Percentiles rank a stretch among this genome's conserved stretches.
Evolutionary conservation across 1,284 basidiomycete species (phyloP).

Genomic region (Ceraceosorus guamensis): DNA sequence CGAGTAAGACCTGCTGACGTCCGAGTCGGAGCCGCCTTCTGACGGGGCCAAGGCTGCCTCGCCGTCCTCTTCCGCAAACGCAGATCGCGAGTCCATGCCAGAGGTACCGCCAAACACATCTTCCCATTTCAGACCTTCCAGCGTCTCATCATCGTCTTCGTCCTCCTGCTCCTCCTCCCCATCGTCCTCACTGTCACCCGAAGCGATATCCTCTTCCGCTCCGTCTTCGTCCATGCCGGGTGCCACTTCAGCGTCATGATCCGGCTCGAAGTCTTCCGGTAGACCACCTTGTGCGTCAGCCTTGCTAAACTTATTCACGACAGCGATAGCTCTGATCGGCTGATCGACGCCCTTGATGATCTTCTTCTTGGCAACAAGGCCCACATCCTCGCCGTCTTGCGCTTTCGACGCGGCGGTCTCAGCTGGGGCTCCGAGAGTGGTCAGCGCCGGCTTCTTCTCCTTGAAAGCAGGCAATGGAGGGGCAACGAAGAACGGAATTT

Average conservation of each 20-base stretch:
- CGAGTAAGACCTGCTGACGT: conserved; percentile 16
- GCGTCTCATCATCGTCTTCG: conserved; percentile 28
- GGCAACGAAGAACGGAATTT: conserved; percentile 79
- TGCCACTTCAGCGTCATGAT: conserved; percentile 33
- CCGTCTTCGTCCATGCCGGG: conserved; percentile 26
- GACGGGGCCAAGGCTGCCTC: conserved; percentile 44
- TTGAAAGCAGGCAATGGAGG: conserved; percentile 55
- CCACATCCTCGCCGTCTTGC: conserved; percentile 12
- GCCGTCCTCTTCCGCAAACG: conserved; percentile 25
- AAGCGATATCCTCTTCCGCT: conserved; percentile 15
- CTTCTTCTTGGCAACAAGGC: conserved; percentile 48
- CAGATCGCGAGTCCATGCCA: conserved; percentile 10
- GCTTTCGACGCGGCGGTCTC: conserved; percentile 8
- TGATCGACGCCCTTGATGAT: conserved; percentile 57
- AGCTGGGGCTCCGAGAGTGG: conserved; percentile 14
- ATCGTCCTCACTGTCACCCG: conserved; percentile 16
- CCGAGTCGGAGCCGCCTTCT: no score
- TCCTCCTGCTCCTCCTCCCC: conserved; percentile 42
- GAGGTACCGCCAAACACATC: conserved; percentile 57
- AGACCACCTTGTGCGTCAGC: conserved; percentile 44
- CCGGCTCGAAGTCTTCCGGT: conserved; percentile 44
- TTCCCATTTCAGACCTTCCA: conserved; percentile 74
- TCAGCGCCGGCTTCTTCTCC: conserved; percentile 22
- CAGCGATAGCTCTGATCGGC: conserved; percentile 56
- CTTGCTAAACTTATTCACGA: conserved; percentile 54